phyloP scores from a whole-genome alignment of 2,329 filamentous ascomycete genomes.

The Rhinocladiella mackenziei region DNA sequence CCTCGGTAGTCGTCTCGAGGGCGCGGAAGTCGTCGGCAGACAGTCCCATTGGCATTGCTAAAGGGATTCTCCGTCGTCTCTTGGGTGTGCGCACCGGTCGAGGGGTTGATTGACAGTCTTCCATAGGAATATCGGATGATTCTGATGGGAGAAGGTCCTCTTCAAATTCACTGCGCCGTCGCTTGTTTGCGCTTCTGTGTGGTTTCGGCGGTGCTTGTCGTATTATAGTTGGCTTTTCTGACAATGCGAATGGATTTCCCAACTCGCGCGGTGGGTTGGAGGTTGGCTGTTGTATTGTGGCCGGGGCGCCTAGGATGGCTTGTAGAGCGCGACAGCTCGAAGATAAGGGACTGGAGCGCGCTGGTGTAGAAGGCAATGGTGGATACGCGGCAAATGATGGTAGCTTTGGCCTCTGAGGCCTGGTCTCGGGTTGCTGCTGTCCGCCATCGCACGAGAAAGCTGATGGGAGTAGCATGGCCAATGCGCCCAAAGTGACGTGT shows the following conservation, averaged over 20 bases:
- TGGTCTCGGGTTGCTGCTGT: slow-evolving; percentile 28
- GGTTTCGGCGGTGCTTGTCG: slow-evolving; percentile 30
- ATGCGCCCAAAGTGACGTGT: no score
- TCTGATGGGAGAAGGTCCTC: slow-evolving; percentile 28
- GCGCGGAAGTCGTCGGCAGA: slow-evolving; percentile 43
- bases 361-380: slow-evolving; percentile 34
- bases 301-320: slow-evolving; percentile 26
- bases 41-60: slow-evolving; percentile 44
- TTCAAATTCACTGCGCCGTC: slow-evolving; percentile 34
- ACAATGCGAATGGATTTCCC: slow-evolving; percentile 26
- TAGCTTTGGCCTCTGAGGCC: slow-evolving; percentile 23
- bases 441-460: slow-evolving; percentile 43
- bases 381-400: slow-evolving; percentile 38
- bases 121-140: slow-evolving; percentile 23
- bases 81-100: slow-evolving; percentile 40
- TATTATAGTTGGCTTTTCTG: slow-evolving; percentile 16
- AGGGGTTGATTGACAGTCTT: slow-evolving; percentile 19
- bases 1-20: slow-evolving; percentile 31
- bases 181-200: slow-evolving; percentile 39
- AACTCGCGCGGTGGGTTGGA: slow-evolving; percentile 33
- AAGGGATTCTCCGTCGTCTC: slow-evolving; percentile 40
- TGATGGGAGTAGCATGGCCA: slow-evolving; percentile 43
- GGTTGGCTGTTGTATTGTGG: slow-evolving; percentile 30
- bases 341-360: slow-evolving; percentile 39
- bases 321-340: slow-evolving; percentile 30